Conservation (phyloP, 2,329 filamentous ascomycete species). For the Pseudopithomyces maydicus region DNA sequence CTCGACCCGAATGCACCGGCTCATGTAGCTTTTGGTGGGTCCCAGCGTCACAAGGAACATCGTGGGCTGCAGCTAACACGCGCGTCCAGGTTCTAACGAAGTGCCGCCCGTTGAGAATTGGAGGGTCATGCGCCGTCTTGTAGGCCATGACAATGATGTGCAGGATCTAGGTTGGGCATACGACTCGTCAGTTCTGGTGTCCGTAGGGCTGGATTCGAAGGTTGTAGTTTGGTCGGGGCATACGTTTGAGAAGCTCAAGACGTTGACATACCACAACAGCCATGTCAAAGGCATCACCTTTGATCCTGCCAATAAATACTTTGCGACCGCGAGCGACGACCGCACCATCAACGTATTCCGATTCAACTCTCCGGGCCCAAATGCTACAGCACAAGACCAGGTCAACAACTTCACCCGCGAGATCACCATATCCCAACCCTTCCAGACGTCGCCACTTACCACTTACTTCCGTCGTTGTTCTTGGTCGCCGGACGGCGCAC, state of each 20-base stretch:
- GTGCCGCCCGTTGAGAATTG: conserved; percentile 95
- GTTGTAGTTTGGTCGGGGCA: conserved; percentile 98
- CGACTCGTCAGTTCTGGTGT: conserved; percentile 94
- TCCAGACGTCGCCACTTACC: conserved; percentile 88
- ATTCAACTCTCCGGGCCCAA: conserved; percentile 85
- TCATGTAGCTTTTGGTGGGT: conserved; percentile 76
- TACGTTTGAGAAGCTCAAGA: conserved; percentile 98
- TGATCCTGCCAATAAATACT: conserved; percentile 98
- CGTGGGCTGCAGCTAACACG: conserved; percentile 17
- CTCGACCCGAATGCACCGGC: conserved; percentile 82
- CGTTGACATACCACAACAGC: conserved; percentile 87
- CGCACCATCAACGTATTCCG: conserved; percentile 95
- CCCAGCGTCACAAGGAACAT: neutral
- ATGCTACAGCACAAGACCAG: conserved; percentile 92
- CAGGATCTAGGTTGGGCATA: conserved; percentile 97
- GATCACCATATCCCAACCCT: conserved; percentile 85
- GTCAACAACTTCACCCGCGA: conserved; percentile 96
- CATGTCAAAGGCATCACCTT: conserved; percentile 99
- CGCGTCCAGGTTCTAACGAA: conserved; percentile 73
- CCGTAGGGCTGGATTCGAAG: conserved; percentile 95
- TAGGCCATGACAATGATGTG: conserved; percentile 97
- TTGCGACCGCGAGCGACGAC: conserved; percentile 96
- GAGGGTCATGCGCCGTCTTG: conserved; percentile 91
- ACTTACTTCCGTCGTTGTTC: conserved; percentile 97
- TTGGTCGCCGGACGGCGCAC: conserved; percentile 96